phyloP scores from a whole-genome alignment of 2,329 filamentous ascomycete species.

The Fusarium caatingaense region DNA sequence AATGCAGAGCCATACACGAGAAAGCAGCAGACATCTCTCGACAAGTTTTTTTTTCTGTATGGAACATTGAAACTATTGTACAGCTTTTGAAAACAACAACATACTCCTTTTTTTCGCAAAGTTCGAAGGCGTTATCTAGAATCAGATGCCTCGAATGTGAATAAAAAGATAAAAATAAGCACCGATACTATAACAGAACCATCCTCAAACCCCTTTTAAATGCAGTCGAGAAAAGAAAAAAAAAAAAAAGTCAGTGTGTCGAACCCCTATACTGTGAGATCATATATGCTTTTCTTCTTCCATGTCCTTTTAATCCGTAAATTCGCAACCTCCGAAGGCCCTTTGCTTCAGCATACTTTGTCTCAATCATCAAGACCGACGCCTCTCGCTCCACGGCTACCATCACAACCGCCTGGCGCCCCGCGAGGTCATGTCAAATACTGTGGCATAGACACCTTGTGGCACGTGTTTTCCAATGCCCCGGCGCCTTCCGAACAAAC shows the following conservation, averaged over 20 bases:
- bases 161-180: slow-evolving; percentile 30
- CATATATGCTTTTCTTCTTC: slow-evolving; percentile 41
- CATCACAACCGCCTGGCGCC: not conserved
- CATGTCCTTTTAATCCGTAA: slow-evolving; percentile 31
- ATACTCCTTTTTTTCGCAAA: slow-evolving; percentile 30
- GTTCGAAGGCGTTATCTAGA: slow-evolving; percentile 41
- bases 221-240: slow-evolving; percentile 38
- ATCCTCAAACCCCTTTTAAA: slow-evolving; percentile 45
- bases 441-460: slow-evolving; percentile 9
- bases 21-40: slow-evolving; percentile 11
- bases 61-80: slow-evolving; percentile 41
- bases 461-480: slow-evolving; percentile 39
- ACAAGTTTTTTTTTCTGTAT: slow-evolving; percentile 41
- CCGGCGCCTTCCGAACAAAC: slow-evolving; percentile 18
- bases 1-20: not conserved
- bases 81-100: slow-evolving; percentile 28
- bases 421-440: slow-evolving; percentile 1
- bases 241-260: slow-evolving; percentile 27
- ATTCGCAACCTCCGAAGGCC: slow-evolving; percentile 9
- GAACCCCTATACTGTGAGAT: slow-evolving; percentile 42
- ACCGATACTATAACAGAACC: slow-evolving; percentile 34
- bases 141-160: slow-evolving; percentile 31
- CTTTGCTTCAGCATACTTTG: not conserved
- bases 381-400: not conserved
- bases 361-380: slow-evolving; percentile 11